A percentile compares a stretch with the other conserved stretches of the same genome.
These are phyloP conservation scores for Cordyceps pruinosa DNA, from an alignment of 2,329 filamentous ascomycete species.

Conservation along the genomic window DNA sequence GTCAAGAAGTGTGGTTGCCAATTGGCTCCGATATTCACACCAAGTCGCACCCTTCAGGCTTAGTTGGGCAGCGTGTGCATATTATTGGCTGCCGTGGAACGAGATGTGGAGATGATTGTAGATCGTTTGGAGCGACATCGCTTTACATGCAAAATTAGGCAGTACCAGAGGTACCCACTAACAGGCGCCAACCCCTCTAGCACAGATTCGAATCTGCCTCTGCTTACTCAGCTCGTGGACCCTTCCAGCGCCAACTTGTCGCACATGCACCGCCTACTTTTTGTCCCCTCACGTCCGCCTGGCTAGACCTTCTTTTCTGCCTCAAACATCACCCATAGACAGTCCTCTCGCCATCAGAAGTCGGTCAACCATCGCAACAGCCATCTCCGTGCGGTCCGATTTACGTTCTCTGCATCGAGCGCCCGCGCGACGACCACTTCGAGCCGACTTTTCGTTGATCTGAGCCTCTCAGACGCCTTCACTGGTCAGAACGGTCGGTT, in stretches of 20 bases:
- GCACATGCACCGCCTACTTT: constrained; percentile 13
- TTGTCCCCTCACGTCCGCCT: constrained; percentile 13
- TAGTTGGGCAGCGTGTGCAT: background rate
- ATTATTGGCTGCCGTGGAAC: background rate
- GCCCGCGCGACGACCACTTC: constrained; percentile 23
- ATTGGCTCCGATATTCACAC: background rate
- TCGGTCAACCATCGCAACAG: constrained; percentile 24
- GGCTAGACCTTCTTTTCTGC: constrained; percentile 16
- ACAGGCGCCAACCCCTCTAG: background rate
- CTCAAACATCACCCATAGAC: constrained; percentile 22
- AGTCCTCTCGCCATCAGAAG: constrained; percentile 30
- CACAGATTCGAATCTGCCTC: background rate
- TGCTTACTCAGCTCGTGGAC: constrained; percentile 4
- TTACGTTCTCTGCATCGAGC: constrained; percentile 16
- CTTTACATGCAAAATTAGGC: background rate
- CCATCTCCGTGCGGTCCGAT: constrained; percentile 3
- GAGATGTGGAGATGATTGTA: background rate
- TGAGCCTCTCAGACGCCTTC: constrained; percentile 50
- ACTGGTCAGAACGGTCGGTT: constrained; percentile 45
- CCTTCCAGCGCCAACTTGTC: background rate
- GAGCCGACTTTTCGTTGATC: constrained; percentile 32
- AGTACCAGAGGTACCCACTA: background rate
- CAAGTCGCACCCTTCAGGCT: background rate
- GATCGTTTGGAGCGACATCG: background rate
- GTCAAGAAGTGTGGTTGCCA: background rate